Evolutionary conservation across 345 rosid genomes (phyloP).

Genomic region (Rhodamnia rubescens): DNA sequence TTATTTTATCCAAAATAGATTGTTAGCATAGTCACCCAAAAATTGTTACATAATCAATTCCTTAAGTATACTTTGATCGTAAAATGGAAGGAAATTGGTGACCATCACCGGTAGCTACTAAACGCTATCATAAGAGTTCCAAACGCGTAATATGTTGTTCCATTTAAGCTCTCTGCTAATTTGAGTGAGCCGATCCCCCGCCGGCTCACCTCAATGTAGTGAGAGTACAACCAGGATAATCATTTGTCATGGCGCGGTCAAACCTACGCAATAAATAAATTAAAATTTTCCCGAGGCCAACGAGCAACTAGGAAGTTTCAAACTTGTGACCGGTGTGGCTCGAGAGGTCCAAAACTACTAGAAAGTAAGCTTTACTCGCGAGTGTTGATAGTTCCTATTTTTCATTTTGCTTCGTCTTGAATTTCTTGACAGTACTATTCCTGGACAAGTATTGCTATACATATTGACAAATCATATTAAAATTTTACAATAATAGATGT

Average conservation of each 20-base stretch:
- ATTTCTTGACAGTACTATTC: too few species aligned
- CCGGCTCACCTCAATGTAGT: neutral
- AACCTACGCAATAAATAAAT: neutral
- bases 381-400: neutral
- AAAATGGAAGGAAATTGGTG: neutral
- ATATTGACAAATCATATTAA: neutral
- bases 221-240: neutral
- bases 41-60: too few species aligned
- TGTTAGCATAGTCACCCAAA: too few species aligned
- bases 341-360: too few species aligned
- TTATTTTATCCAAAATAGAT: too few species aligned
- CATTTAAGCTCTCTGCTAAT: neutral
- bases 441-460: too few species aligned
- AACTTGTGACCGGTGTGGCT: too few species aligned
- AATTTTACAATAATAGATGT: neutral
- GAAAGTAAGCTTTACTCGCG: too few species aligned
- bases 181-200: neutral
- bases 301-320: too few species aligned
- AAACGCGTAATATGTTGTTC: neutral
- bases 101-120: fast-evolving
- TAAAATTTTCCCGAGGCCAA: too few species aligned
- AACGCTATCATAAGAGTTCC: neutral
- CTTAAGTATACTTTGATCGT: too few species aligned
- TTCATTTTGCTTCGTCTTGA: neutral
- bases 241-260: neutral